Conservation (phyloP, 192 early-diverging fungal genomes). For the Phlyctochytrium arcticum region DNA sequence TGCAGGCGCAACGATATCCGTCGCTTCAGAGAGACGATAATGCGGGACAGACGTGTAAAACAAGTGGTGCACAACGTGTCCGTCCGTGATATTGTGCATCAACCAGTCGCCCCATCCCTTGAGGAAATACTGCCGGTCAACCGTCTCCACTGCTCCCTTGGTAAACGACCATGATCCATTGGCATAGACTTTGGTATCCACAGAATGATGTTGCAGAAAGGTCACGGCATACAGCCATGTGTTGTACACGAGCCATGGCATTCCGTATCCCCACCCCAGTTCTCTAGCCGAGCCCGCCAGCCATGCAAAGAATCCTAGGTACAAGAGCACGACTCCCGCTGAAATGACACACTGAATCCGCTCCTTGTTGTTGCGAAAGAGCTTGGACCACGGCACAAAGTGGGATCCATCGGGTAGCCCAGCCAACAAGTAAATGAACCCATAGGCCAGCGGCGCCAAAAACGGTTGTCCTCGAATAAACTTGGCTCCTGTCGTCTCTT, state of each 20-base stretch:
- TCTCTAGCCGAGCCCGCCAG: slow-evolving; percentile 20
- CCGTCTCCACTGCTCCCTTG: slow-evolving; percentile 37
- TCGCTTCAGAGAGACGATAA: slow-evolving; percentile 43
- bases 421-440: slow-evolving; percentile 27
- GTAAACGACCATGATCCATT: slow-evolving; percentile 36
- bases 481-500: slow-evolving; percentile 26
- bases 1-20: slow-evolving; percentile 13
- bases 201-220: slow-evolving; percentile 40
- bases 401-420: slow-evolving; percentile 35
- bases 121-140: slow-evolving; percentile 38
- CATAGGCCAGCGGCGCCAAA: slow-evolving; percentile 34
- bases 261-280: slow-evolving; percentile 14
- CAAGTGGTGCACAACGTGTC: slow-evolving; percentile 45
- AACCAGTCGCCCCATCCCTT: slow-evolving; percentile 30
- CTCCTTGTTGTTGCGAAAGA: slow-evolving; percentile 29
- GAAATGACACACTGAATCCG: slow-evolving; percentile 26
- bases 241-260: slow-evolving; percentile 43
- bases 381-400: slow-evolving; percentile 29
- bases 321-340: slow-evolving; percentile 20
- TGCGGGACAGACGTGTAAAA: slow-evolving; percentile 43
- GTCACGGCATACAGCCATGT: slow-evolving; percentile 45
- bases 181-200: slow-evolving; percentile 26
- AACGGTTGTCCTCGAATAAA: slow-evolving; percentile 33
- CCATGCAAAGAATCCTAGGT: slow-evolving; percentile 12
- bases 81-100: slow-evolving; percentile 47